A percentile compares a stretch with the other conserved stretches of the same genome.
These are phyloP conservation scores for Coprinellus micaceus DNA, from an alignment of 768 basidiomycete genomes.

Conservation along the genomic window DNA sequence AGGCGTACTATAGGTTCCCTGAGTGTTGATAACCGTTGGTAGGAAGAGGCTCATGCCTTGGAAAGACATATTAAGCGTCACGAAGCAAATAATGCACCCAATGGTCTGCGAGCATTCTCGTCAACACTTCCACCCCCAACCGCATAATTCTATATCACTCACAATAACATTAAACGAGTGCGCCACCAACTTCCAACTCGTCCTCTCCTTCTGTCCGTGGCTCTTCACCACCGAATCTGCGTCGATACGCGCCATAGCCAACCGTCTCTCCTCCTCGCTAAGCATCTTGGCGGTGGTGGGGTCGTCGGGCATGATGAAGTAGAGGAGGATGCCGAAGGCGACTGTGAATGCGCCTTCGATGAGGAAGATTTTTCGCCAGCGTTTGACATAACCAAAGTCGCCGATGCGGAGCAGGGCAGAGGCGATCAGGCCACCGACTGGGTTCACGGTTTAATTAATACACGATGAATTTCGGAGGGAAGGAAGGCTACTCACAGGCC, in stretches of 20 bases:
- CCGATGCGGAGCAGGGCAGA: conserved; percentile 30
- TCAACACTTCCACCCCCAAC: neutral
- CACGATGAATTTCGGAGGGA: neutral
- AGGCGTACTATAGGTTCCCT: conserved; percentile 38
- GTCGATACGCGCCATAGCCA: conserved; percentile 27
- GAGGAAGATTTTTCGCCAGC: conserved; percentile 41
- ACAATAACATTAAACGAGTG: conserved; percentile 23
- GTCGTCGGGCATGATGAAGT: conserved; percentile 26
- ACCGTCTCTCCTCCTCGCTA: conserved; percentile 23
- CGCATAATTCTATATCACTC: conserved; percentile 1
- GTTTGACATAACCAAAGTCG: conserved; percentile 27
- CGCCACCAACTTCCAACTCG: neutral
- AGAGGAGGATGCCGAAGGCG: conserved; percentile 21
- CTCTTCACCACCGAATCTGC: conserved; percentile 22
- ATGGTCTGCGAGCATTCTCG: conserved; percentile 25
- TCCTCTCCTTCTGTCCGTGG: conserved; percentile 11
- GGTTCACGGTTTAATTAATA: neutral
- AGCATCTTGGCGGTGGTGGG: conserved; percentile 25
- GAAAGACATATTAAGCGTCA: conserved; percentile 39
- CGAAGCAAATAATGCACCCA: conserved; percentile 26
- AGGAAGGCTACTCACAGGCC: conserved; percentile 26
- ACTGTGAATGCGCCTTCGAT: conserved; percentile 35
- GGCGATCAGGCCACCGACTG: conserved; percentile 37
- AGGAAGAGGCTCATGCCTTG: conserved; percentile 41
- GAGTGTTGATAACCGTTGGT: conserved; percentile 22